Conservation (phyloP, 768 basidiomycete genomes). For the Rhodotorula taiwanensis region DNA sequence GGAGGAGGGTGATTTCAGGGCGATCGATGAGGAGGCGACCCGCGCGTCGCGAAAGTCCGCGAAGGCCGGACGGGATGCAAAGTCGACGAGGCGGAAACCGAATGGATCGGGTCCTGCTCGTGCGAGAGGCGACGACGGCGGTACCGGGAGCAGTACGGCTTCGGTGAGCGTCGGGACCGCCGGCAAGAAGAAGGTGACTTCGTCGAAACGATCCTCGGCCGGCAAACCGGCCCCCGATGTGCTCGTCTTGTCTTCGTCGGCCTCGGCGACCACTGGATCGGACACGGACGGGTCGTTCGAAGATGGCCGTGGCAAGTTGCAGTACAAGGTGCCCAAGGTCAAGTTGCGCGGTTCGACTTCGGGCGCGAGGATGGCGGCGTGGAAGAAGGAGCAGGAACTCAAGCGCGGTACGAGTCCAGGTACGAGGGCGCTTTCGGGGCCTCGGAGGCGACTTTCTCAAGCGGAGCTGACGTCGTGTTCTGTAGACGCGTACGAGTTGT, state of each 20-base stretch:
- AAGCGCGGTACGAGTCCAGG: constrained; percentile 19
- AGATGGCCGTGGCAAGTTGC: constrained; percentile 24
- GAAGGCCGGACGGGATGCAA: background rate
- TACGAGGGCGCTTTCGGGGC: constrained; percentile 14
- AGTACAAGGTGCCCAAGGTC: constrained; percentile 25
- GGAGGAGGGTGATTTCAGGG: background rate
- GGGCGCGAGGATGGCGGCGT: constrained; percentile 1
- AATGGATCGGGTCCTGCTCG: too few relatives aligned
- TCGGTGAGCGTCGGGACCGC: too few relatives aligned
- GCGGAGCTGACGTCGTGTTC: too few relatives aligned
- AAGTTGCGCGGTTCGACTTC: constrained; percentile 9
- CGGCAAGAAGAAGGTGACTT: too few relatives aligned
- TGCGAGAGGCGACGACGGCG: too few relatives aligned
- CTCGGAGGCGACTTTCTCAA: too few relatives aligned
- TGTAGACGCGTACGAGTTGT: constrained; percentile 16
- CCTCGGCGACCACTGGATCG: constrained; percentile 1
- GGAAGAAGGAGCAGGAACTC: constrained; percentile 26
- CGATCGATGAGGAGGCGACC: too few relatives aligned
- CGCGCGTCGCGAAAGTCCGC: too few relatives aligned
- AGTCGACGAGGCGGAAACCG: too few relatives aligned
- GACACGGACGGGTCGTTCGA: constrained; percentile 1
- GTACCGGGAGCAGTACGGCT: too few relatives aligned
- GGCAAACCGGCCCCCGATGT: background rate
- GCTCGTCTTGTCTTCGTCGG: constrained; percentile 22
- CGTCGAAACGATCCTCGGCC: background rate